phyloP scores from a whole-genome alignment of 176 grass and related monocot genomes.

The Oryza glumipatula region DNA sequence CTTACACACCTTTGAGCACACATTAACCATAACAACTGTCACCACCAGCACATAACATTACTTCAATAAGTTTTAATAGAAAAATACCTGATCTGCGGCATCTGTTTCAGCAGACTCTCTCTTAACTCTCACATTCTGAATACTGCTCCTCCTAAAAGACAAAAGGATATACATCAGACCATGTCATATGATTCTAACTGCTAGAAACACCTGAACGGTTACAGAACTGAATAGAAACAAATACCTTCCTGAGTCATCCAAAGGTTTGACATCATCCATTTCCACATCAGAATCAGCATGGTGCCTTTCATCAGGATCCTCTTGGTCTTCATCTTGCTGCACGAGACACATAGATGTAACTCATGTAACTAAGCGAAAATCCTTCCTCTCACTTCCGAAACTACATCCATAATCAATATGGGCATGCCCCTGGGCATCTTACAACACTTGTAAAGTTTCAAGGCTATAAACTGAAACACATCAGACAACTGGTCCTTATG shows the following conservation, averaged over 20 bases:
- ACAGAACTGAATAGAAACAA: slow-evolving; percentile 22
- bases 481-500: not conserved
- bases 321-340: slow-evolving; percentile 91
- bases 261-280: slow-evolving; percentile 63
- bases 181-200: slow-evolving; percentile 4
- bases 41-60: slow-evolving; percentile 4
- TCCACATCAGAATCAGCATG: slow-evolving; percentile 78
- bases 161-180: not conserved
- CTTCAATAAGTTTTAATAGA: slow-evolving; percentile 30
- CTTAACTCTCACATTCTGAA: slow-evolving; percentile 63
- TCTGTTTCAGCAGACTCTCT: slow-evolving; percentile 71
- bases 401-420: slow-evolving; percentile 5
- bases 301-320: slow-evolving; percentile 71
- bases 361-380: slow-evolving; percentile 39
- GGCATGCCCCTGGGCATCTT: not conserved
- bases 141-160: slow-evolving; percentile 59
- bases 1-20: slow-evolving; percentile 26
- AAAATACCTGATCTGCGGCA: slow-evolving; percentile 53
- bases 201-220: slow-evolving; percentile 2
- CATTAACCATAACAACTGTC: slow-evolving; percentile 8
- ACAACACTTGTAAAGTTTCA: not conserved
- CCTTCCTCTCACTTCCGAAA: slow-evolving; percentile 14
- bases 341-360: slow-evolving; percentile 27
- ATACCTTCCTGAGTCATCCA: slow-evolving; percentile 68
- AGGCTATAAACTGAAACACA: not conserved